Conservation (phyloP, 1,284 basidiomycete species). For the Ceratobasidium sp. region DNA sequence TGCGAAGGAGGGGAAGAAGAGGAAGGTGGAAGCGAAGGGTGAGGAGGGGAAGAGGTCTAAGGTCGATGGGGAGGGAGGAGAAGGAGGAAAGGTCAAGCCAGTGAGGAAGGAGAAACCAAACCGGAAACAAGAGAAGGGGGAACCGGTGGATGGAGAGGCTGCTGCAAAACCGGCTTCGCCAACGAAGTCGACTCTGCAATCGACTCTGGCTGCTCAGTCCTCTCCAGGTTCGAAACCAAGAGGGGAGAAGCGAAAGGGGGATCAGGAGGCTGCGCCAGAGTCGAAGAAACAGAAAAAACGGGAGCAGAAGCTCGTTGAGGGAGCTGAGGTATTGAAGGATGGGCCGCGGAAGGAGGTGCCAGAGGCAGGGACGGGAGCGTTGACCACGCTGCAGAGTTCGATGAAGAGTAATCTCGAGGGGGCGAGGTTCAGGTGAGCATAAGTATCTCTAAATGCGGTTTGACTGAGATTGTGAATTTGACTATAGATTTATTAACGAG, state of each 20-base stretch:
- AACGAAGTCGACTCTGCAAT: conserved; percentile 20
- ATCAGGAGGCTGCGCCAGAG: conserved; percentile 4
- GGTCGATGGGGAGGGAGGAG: conserved; percentile 22
- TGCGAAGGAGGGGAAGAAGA: conserved; percentile 50
- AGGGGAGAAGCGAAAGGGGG: conserved; percentile 4
- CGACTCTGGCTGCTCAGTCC: background rate
- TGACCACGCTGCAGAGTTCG: conserved; percentile 79
- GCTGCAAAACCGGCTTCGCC: background rate
- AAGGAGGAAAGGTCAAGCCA: background rate
- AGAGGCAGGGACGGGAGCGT: conserved; percentile 52
- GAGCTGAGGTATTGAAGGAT: conserved; percentile 20
- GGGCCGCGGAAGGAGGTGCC: conserved; percentile 11
- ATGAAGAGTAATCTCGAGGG: conserved; percentile 86
- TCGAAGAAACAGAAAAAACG: conserved; percentile 46
- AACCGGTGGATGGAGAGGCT: conserved; percentile 8
- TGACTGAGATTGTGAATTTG: background rate
- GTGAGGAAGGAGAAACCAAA: conserved; percentile 59
- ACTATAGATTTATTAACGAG: conserved; percentile 85
- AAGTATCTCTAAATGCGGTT: background rate
- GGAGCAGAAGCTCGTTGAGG: conserved; percentile 5
- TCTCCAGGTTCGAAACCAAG: conserved; percentile 15
- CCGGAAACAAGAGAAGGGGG: conserved; percentile 31
- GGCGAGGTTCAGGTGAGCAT: conserved; percentile 81
- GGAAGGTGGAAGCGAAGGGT: conserved; percentile 53
- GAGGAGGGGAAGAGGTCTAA: conserved; percentile 52